Evolutionary conservation across 768 basidiomycete species (phyloP).

Genomic region (Lentinula edodes): DNA sequence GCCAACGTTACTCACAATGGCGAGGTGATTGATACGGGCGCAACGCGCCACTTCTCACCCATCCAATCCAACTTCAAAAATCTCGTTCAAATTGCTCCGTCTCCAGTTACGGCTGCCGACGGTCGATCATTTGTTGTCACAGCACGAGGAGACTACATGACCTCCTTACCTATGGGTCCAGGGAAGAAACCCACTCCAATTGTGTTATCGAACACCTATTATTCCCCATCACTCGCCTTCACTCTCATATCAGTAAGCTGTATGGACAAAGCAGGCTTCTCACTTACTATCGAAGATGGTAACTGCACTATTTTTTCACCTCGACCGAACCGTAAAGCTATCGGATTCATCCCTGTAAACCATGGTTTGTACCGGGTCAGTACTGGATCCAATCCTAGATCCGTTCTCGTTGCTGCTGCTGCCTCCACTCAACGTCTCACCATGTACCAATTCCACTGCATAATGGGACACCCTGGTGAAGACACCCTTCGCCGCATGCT

Average conservation of each 20-base stretch:
- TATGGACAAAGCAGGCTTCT: slow-evolving; percentile 14
- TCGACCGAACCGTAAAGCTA: slow-evolving; percentile 7
- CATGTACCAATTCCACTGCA: slow-evolving; percentile 18
- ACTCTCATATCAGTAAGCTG: slow-evolving; percentile 22
- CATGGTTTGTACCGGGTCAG: slow-evolving; percentile 21
- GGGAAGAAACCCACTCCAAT: slow-evolving; percentile 14
- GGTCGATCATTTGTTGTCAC: slow-evolving; percentile 19
- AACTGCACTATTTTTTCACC: slow-evolving; percentile 11
- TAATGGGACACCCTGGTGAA: slow-evolving; percentile 22
- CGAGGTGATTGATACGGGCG: slow-evolving; percentile 26
- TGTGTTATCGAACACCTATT: slow-evolving; percentile 18
- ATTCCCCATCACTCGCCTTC: slow-evolving; percentile 20
- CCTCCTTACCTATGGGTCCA: slow-evolving; percentile 19
- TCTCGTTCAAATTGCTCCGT: slow-evolving; percentile 11
- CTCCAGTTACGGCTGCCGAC: slow-evolving; percentile 22
- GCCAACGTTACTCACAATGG: not conserved
- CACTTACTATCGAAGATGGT: slow-evolving; percentile 9
- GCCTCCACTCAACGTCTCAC: not conserved
- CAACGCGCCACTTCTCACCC: slow-evolving; percentile 27
- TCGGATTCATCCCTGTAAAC: slow-evolving; percentile 17
- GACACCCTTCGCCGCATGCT: slow-evolving; percentile 14
- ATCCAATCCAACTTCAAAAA: slow-evolving; percentile 19
- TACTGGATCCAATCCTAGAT: not conserved
- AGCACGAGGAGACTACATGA: slow-evolving; percentile 21
- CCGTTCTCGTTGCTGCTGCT: not conserved